A percentile compares a stretch with the other conserved stretches of the same genome.
Evolutionary conservation across 352 stramenopile species (phyloP).

Genomic region (Pythium insidiosum): DNA sequence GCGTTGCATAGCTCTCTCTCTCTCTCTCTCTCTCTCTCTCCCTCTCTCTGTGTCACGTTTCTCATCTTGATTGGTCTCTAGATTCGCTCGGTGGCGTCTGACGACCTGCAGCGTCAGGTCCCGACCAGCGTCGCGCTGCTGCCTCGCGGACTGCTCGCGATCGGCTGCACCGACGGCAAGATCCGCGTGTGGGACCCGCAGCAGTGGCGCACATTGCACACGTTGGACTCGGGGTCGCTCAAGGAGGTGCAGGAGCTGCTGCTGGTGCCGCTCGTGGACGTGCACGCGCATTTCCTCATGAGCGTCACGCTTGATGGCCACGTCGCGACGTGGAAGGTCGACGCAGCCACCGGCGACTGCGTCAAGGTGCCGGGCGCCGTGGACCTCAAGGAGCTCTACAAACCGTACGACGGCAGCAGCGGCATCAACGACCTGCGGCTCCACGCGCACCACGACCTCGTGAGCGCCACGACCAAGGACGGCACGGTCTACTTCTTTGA

Average conservation of each 20-base stretch:
- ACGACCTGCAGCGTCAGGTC: slow-evolving; percentile 54
- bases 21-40: too few species aligned
- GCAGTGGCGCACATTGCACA: slow-evolving; percentile 48
- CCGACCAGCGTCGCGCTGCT: slow-evolving; percentile 55
- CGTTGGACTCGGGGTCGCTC: slow-evolving; percentile 47
- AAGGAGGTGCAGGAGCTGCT: slow-evolving; percentile 65
- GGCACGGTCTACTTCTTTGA: slow-evolving; percentile 72
- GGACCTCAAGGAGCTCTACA: slow-evolving; percentile 52
- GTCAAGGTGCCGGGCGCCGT: slow-evolving; percentile 18
- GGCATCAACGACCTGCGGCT: slow-evolving; percentile 59
- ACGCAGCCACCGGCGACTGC: slow-evolving; percentile 27
- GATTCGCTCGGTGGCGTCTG: slow-evolving; percentile 28
- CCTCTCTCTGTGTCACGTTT: too few species aligned
- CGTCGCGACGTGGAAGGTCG: slow-evolving; percentile 60
- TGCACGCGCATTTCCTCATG: slow-evolving; percentile 28
- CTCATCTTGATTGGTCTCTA: too few species aligned
- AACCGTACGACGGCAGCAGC: slow-evolving; percentile 43
- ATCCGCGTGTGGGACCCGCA: slow-evolving; percentile 62
- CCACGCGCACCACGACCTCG: slow-evolving; percentile 43
- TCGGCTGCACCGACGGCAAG: slow-evolving; percentile 70
- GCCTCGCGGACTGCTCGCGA: slow-evolving; percentile 50
- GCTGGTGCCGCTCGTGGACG: slow-evolving; percentile 32
- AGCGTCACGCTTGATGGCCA: slow-evolving; percentile 49
- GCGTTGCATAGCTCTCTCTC: too few species aligned
- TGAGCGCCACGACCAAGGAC: slow-evolving; percentile 47